Conservation (phyloP, 768 basidiomycete genomes). For the Boletus sp. region DNA sequence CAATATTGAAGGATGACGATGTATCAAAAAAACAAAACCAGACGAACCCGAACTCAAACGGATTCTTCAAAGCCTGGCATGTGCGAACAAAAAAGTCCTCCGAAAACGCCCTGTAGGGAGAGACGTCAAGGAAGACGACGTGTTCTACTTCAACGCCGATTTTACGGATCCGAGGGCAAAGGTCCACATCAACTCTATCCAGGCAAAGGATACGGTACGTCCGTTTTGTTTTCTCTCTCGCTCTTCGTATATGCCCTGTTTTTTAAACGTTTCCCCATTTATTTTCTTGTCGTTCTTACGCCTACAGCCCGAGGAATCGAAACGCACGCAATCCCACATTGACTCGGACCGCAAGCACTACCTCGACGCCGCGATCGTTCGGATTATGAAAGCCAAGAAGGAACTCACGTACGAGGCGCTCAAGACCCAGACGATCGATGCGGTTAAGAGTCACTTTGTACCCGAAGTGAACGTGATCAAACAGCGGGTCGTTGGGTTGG, state of each 20-base stretch:
- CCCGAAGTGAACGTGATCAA: conserved; percentile 86
- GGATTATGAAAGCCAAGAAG: conserved; percentile 93
- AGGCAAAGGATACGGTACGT: conserved; percentile 85
- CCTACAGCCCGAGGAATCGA: conserved; percentile 71
- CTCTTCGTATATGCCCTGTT: not conserved
- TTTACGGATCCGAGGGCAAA: conserved; percentile 78
- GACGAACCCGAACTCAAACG: conserved; percentile 72
- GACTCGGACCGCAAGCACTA: conserved; percentile 83
- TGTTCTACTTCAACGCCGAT: conserved; percentile 76
- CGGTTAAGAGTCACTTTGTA: conserved; percentile 83
- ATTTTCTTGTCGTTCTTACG: not conserved
- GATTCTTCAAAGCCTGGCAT: conserved; percentile 89
- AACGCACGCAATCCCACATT: conserved; percentile 76
- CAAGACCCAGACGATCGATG: conserved; percentile 78
- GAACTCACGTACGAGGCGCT: conserved; percentile 76
- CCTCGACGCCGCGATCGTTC: conserved; percentile 93
- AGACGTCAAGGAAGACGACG: conserved; percentile 73
- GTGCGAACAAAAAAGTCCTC: conserved; percentile 86
- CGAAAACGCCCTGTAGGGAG: conserved; percentile 73
- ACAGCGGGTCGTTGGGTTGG: conserved; percentile 72
- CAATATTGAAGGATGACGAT: no score
- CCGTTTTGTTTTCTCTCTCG: not conserved
- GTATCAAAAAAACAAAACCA: conserved; percentile 24
- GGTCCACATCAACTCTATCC: conserved; percentile 94
- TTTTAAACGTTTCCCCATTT: not conserved